Evolutionary conservation across 176 grass and related monocot species (phyloP).

Genomic region (Rhynchospora breviuscula): DNA sequence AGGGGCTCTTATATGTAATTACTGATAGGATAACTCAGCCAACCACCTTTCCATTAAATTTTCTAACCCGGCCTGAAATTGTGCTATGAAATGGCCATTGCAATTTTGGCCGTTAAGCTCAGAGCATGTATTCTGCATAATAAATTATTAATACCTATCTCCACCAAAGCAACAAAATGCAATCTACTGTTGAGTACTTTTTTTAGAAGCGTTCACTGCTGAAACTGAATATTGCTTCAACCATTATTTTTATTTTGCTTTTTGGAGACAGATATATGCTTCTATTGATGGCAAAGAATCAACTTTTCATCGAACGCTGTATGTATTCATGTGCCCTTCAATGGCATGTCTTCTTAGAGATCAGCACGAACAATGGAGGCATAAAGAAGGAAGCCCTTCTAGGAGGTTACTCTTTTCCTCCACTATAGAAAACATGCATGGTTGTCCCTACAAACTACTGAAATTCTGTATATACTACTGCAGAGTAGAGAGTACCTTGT

Average conservation of each 20-base stretch:
- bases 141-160: too few species aligned
- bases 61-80: neutral
- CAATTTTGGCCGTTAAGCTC: neutral
- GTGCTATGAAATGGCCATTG: neutral
- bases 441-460: neutral
- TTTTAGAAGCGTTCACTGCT: neutral
- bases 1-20: too few species aligned
- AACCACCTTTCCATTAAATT: too few species aligned
- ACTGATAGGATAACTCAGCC: too few species aligned
- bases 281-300: constrained; percentile 38
- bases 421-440: neutral
- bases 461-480: neutral
- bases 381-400: constrained; percentile 42
- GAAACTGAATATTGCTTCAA: neutral
- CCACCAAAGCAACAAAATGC: neutral
- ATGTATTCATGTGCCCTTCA: constrained; percentile 81
- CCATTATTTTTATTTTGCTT: neutral
- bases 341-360: constrained; percentile 76
- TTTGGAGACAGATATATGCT: constrained; percentile 55
- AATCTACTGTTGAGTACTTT: neutral
- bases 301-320: constrained; percentile 71
- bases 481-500: neutral
- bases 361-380: constrained; percentile 85
- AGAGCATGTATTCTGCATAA: neutral
- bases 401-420: constrained; percentile 44